Conservation (phyloP, 305 asterid genomes). For the Caryopteris hybrid region DNA sequence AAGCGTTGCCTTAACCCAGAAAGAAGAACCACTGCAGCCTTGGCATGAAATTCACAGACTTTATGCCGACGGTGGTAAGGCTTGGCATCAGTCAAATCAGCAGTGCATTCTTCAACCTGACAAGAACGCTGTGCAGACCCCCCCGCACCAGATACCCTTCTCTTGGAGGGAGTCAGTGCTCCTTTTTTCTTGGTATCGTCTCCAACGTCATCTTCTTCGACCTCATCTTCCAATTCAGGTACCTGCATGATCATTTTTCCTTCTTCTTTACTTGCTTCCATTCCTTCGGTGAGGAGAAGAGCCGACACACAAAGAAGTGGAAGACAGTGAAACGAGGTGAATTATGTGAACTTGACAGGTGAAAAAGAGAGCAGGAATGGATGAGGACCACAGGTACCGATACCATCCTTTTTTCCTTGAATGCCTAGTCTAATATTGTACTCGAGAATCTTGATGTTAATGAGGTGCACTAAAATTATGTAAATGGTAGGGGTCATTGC, state of each 20-base stretch:
- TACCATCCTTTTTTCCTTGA: conserved; percentile 39
- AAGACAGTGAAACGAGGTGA: conserved; percentile 22
- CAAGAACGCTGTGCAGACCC: conserved; percentile 51
- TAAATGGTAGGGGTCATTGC: conserved; percentile 23
- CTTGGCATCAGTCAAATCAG: conserved; percentile 55
- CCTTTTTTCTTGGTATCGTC: conserved; percentile 54
- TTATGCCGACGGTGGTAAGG: conserved; percentile 72
- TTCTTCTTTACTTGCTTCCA: conserved; percentile 58
- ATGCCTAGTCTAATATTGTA: conserved; percentile 42
- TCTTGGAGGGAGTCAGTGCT: conserved; percentile 34
- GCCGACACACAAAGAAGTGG: conserved; percentile 15
- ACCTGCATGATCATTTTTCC: conserved; percentile 45
- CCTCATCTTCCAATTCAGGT: conserved; percentile 33
- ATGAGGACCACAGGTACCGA: conserved; percentile 71
- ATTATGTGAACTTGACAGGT: conserved; percentile 29
- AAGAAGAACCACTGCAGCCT: conserved; percentile 59
- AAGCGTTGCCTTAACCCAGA: conserved; percentile 57
- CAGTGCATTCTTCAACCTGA: conserved; percentile 63
- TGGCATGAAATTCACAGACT: conserved; percentile 72
- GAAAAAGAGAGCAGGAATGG: conserved; percentile 31
- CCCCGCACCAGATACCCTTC: conserved; percentile 34
- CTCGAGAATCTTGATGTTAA: conserved; percentile 29
- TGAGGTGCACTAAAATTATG: conserved; percentile 21
- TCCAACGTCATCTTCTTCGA: conserved; percentile 41
- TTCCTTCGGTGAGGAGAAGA: conserved; percentile 31